Evolutionary conservation across 106 monocot species (phyloP).

Genomic region (Vanilla planifolia): DNA sequence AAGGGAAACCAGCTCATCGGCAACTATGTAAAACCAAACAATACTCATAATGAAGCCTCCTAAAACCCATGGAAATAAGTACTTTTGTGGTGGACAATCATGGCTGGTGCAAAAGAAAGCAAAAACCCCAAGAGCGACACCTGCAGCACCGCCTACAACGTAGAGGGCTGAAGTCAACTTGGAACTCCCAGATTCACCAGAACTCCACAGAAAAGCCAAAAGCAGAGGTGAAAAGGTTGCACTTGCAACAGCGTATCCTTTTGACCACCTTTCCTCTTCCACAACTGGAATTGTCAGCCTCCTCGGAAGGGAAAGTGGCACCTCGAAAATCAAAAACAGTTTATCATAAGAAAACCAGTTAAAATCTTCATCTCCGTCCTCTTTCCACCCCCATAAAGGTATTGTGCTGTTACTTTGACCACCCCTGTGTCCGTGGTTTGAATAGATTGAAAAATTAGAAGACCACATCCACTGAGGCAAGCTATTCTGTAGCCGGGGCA

Average conservation of each 20-base stretch:
- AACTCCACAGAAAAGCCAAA: constrained; percentile 61
- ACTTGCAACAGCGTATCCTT: constrained; percentile 62
- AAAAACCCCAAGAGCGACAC: constrained; percentile 32
- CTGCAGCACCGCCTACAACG: constrained; percentile 34
- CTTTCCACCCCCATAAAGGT: constrained; percentile 63
- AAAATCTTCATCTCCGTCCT: constrained; percentile 25
- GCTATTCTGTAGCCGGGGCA: constrained; percentile 26
- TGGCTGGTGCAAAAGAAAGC: constrained; percentile 49
- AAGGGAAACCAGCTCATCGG: constrained; percentile 79
- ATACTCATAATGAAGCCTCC: constrained; percentile 95
- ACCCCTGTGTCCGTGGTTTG: constrained; percentile 37
- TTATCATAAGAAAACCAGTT: constrained; percentile 23
- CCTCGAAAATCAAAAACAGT: constrained; percentile 47
- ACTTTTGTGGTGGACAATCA: constrained; percentile 60
- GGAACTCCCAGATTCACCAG: constrained; percentile 7
- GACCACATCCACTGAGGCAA: constrained; percentile 98
- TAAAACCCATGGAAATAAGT: constrained; percentile 84
- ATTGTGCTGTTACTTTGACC: constrained; percentile 19
- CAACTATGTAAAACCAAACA: constrained; percentile 81
- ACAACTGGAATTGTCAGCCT: constrained; percentile 78
- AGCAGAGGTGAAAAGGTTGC: constrained; percentile 67
- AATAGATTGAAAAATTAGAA: constrained; percentile 80
- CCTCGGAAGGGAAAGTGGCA: constrained; percentile 77
- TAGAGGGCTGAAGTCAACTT: constrained; percentile 15
- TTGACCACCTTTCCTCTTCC: constrained; percentile 92